Base-by-base conservation (phyloP, 2,329 filamentous ascomycete species). In the Cyphellophora europaea region DNA sequence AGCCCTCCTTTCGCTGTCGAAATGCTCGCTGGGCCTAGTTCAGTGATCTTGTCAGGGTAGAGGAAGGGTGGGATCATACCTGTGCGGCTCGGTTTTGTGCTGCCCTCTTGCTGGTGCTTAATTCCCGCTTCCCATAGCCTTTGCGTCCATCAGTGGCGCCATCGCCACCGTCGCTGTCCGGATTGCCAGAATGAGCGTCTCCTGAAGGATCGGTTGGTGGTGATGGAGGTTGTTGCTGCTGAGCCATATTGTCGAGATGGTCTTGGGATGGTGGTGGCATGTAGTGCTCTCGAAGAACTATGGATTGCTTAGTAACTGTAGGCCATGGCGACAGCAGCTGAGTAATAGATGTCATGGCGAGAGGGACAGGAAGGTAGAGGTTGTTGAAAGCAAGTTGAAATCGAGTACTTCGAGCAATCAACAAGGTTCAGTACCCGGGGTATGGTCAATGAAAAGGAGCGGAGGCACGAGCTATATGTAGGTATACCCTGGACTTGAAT, bases 11-110 rank as follows among this genome's bases (percentile, higher is more conserved):
- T 44, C 91, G 82, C 63, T 96, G 88, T 27, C 91, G 84, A 63
- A 98, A 98, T 27, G 91, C 91, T 57, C 91, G 78, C 89, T 98
- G 51, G 46, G 42, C 27, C 36, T 21, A 47, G 36, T 39, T 47
- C 37, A 41, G 34, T 36, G 29, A 30, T 29, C 11, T 30, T 15
- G 18, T 16, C 13, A 30, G 12, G 8, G 8, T 19, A 19, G 23
- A 16, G 13, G 11, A 23, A 19, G 11, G 18, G 32, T 32, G 29
- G 15, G n/a, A 15, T 57, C 79, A 54, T 72, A 95, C 91, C 78
- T 98, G 91, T 35, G 91, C 91, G 50, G 89, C 91, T 56, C 91
- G 73, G 55, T 98, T 98, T 57, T 98, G 91, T 6, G 91, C 91
- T 17, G 91, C 91, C 48, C 91, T 82, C 66, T 96, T 98, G 23